phyloP scores from a whole-genome alignment of 345 rosid genomes.

The Carallia pectinifolia region DNA sequence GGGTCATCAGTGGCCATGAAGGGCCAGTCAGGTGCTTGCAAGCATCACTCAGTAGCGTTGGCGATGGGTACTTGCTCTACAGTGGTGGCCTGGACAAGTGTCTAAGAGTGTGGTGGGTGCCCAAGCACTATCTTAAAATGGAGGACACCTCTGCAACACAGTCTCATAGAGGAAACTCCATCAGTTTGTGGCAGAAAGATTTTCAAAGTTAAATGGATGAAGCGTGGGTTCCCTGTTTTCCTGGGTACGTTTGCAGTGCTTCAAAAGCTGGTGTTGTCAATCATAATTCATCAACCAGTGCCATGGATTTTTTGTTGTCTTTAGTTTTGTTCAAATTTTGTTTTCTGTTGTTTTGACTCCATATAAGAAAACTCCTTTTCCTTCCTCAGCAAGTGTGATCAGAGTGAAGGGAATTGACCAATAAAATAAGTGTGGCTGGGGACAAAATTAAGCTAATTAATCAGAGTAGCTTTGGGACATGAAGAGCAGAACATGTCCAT shows the following conservation, averaged over 20 bases:
- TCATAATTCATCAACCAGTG: neutral
- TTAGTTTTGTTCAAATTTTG: neutral
- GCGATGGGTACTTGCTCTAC: constrained; percentile 30
- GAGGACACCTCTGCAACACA: constrained; percentile 5
- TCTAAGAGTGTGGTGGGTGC: constrained; percentile 38
- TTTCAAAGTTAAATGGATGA: constrained; percentile 7
- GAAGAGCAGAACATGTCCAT: neutral
- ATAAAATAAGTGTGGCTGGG: neutral
- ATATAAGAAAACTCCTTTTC: too few relatives aligned
- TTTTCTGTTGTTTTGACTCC: neutral
- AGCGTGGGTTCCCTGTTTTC: constrained; percentile 30
- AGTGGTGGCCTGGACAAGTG: constrained; percentile 35
- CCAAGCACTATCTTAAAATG: constrained; percentile 29
- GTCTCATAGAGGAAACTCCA: constrained; percentile 11
- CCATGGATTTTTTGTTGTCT: neutral
- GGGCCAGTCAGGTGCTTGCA: constrained; percentile 35
- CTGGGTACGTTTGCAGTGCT: constrained; percentile 39
- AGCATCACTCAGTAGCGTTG: constrained; percentile 25
- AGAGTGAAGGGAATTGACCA: constrained; percentile 9
- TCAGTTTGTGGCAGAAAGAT: constrained; percentile 8
- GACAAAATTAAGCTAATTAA: too few relatives aligned
- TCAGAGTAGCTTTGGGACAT: neutral
- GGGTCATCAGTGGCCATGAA: constrained; percentile 25
- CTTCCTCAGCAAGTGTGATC: constrained; percentile 23
- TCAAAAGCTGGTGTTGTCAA: constrained; percentile 9